Evolutionary conservation across 2,329 filamentous ascomycete species (phyloP).

Genomic region (Alternaria sp.): DNA sequence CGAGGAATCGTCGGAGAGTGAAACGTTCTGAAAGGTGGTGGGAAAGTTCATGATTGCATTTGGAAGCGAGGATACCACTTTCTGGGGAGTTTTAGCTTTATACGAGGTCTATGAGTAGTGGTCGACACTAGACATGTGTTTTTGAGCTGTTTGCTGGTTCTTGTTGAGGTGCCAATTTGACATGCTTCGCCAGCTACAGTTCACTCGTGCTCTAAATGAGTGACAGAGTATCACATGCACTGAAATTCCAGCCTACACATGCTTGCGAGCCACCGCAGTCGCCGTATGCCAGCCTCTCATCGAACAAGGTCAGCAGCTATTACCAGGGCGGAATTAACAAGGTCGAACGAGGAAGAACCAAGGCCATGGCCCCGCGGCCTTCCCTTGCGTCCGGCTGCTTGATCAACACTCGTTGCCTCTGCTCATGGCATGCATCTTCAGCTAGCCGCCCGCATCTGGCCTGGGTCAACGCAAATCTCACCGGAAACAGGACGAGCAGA

Average conservation of each 20-base stretch:
- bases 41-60: conserved; percentile 40
- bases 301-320: no score
- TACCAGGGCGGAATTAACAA: no score
- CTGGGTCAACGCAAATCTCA: conserved; percentile 14
- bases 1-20: conserved; percentile 60
- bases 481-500: conserved; percentile 21
- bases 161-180: neutral
- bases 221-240: neutral
- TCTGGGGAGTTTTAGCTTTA: conserved; percentile 26
- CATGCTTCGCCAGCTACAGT: neutral
- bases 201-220: neutral
- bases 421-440: conserved; percentile 15
- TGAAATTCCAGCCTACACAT: no score
- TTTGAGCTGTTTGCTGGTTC: neutral
- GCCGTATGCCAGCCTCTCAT: neutral
- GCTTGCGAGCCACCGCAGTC: no score
- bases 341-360: no score
- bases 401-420: conserved; percentile 8
- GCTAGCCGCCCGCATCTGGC: conserved; percentile 17
- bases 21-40: conserved; percentile 37
- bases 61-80: conserved; percentile 48
- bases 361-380: neutral
- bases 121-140: conserved; percentile 5
- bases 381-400: conserved; percentile 3
- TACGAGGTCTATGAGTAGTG: conserved; percentile 26